Evolutionary conservation across 768 basidiomycete genomes (phyloP).

Genomic region (Boletellus sp.): DNA sequence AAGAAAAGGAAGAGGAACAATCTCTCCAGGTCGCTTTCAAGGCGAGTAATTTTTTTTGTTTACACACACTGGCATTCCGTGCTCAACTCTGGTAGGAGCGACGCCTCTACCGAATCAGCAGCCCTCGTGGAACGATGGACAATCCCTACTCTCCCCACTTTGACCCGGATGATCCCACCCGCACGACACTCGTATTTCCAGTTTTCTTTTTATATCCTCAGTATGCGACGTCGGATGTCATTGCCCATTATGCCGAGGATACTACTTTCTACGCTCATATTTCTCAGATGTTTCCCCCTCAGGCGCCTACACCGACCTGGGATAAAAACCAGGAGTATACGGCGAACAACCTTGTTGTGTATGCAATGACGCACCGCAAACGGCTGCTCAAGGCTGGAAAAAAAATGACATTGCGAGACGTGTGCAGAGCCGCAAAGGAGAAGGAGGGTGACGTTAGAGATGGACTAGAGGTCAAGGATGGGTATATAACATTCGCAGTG

Average conservation of each 20-base stretch:
- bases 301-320: constrained; percentile 67
- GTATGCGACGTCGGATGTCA: constrained; percentile 83
- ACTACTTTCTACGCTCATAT: constrained; percentile 80
- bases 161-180: constrained; percentile 58
- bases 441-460: constrained; percentile 61
- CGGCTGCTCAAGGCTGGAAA: constrained; percentile 88
- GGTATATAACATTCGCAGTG: constrained; percentile 75
- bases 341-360: constrained; percentile 64
- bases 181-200: constrained; percentile 69
- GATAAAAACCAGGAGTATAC: constrained; percentile 68
- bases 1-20: constrained; percentile 49
- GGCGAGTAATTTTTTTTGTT: constrained; percentile 40
- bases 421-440: constrained; percentile 59
- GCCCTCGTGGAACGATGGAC: constrained; percentile 44
- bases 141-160: constrained; percentile 64
- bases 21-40: constrained; percentile 57
- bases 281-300: constrained; percentile 76
- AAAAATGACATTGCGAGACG: constrained; percentile 81
- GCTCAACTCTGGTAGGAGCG: constrained; percentile 53
- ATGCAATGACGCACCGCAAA: constrained; percentile 74
- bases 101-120: constrained; percentile 58
- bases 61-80: not conserved
- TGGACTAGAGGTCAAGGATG: constrained; percentile 81
- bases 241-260: constrained; percentile 80
- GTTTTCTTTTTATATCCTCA: constrained; percentile 94